These are phyloP conservation scores for Pluteus cervinus DNA, from an alignment of 768 basidiomycete species.

Conservation along the genomic window DNA sequence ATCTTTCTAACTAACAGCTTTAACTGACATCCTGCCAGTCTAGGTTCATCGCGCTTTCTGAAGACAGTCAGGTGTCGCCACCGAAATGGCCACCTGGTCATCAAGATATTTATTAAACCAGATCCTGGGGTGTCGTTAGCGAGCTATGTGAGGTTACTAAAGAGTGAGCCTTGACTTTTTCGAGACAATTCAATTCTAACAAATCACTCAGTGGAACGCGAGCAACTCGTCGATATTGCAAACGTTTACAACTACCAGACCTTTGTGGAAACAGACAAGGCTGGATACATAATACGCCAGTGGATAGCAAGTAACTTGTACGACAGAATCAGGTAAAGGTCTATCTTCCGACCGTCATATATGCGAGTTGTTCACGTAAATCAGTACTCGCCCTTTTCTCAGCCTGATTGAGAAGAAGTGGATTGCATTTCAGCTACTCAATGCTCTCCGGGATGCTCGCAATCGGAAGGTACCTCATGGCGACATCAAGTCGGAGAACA, in stretches of 20 bases:
- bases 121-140: slow-evolving; percentile 79
- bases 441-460: slow-evolving; percentile 76
- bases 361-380: slow-evolving; percentile 1
- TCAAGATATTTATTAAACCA: slow-evolving; percentile 95
- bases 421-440: slow-evolving; percentile 92
- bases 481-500: slow-evolving; percentile 85
- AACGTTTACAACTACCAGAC: slow-evolving; percentile 88
- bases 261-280: slow-evolving; percentile 92
- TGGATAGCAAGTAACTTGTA: slow-evolving; percentile 94
- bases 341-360: background rate
- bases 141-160: slow-evolving; percentile 70
- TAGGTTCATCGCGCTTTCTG: slow-evolving; percentile 28
- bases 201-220: slow-evolving; percentile 64
- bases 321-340: slow-evolving; percentile 87
- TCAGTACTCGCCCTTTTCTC: slow-evolving; percentile 92
- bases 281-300: slow-evolving; percentile 91
- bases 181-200: slow-evolving; percentile 4
- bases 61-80: slow-evolving; percentile 90
- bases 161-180: slow-evolving; percentile 41
- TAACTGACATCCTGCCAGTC: slow-evolving; percentile 9
- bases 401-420: slow-evolving; percentile 92
- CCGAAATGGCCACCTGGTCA: slow-evolving; percentile 73
- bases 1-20: too few species aligned
- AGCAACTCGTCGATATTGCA: slow-evolving; percentile 74
- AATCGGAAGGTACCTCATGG: slow-evolving; percentile 91